These are phyloP conservation scores for Oryza glaberrima DNA, from an alignment of 176 grass and related monocot genomes.

Conservation along the genomic window DNA sequence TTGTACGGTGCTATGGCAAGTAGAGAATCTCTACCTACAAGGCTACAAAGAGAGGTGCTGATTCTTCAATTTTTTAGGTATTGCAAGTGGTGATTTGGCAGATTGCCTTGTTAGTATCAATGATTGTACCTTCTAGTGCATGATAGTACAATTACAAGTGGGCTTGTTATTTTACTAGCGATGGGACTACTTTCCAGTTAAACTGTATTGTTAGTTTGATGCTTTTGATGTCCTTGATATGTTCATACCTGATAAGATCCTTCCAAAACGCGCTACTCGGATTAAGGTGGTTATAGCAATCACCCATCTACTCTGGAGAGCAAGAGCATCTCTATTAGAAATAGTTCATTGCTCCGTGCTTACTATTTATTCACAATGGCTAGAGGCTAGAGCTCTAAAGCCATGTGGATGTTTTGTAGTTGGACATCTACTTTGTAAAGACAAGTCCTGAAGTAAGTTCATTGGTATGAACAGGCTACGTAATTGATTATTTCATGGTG, in stretches of 20 bases:
- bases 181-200: slow-evolving; percentile 20
- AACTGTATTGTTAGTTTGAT: slow-evolving; percentile 16
- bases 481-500: slow-evolving; percentile 3
- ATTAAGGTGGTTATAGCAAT: slow-evolving; percentile 19
- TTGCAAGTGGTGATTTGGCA: slow-evolving; percentile 29
- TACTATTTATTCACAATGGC: slow-evolving; percentile 32
- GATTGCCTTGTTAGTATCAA: slow-evolving; percentile 40
- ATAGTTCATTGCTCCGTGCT: slow-evolving; percentile 17
- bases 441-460: slow-evolving; percentile 19
- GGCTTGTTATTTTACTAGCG: slow-evolving; percentile 18
- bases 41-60: slow-evolving; percentile 18
- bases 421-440: slow-evolving; percentile 22
- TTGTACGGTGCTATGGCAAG: slow-evolving; percentile 27
- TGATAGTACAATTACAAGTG: slow-evolving; percentile 32
- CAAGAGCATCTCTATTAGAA: not conserved
- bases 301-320: not conserved
- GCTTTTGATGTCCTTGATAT: slow-evolving; percentile 14
- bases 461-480: slow-evolving; percentile 6
- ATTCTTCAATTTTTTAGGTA: slow-evolving; percentile 36
- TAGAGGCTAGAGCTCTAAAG: not conserved
- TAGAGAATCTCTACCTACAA: slow-evolving; percentile 27
- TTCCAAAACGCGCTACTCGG: not conserved
- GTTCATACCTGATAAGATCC: slow-evolving; percentile 14
- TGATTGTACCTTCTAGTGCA: slow-evolving; percentile 26
- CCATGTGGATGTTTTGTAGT: not conserved